phyloP scores from a whole-genome alignment of 2,329 filamentous ascomycete genomes.

The Fusarium chlamydosporum region DNA sequence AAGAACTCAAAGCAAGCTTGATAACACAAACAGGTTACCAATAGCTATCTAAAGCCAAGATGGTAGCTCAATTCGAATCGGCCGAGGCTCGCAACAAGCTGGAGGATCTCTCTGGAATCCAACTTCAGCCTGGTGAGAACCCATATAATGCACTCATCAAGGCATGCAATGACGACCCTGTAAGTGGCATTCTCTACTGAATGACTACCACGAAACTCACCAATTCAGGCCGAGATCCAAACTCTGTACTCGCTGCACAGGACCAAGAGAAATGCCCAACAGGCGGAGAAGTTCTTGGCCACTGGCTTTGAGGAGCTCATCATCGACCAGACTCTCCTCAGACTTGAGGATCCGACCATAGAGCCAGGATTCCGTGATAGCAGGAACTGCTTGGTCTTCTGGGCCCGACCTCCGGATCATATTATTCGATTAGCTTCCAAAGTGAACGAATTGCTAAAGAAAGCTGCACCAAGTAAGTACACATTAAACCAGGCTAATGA shows the following conservation, averaged over 20 bases:
- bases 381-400: conserved; percentile 87
- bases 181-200: conserved; percentile 57
- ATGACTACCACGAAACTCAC: background rate
- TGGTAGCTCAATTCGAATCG: conserved; percentile 41
- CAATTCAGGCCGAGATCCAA: conserved; percentile 74
- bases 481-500: background rate
- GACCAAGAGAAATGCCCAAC: conserved; percentile 79
- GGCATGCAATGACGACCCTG: conserved; percentile 75
- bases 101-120: conserved; percentile 68
- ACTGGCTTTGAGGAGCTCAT: conserved; percentile 77
- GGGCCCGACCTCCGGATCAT: conserved; percentile 84
- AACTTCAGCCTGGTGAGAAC: conserved; percentile 71
- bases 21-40: background rate
- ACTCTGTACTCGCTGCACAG: conserved; percentile 81
- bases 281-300: conserved; percentile 79
- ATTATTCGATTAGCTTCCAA: conserved; percentile 76
- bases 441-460: conserved; percentile 76
- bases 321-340: conserved; percentile 81
- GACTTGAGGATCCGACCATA: conserved; percentile 73
- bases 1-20: background rate
- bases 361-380: conserved; percentile 80
- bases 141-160: conserved; percentile 82
- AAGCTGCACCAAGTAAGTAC: conserved; percentile 77
- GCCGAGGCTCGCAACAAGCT: conserved; percentile 64
- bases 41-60: conserved; percentile 3